Conservation (phyloP, 768 basidiomycete species). For the Infundibulicybe gibba region DNA sequence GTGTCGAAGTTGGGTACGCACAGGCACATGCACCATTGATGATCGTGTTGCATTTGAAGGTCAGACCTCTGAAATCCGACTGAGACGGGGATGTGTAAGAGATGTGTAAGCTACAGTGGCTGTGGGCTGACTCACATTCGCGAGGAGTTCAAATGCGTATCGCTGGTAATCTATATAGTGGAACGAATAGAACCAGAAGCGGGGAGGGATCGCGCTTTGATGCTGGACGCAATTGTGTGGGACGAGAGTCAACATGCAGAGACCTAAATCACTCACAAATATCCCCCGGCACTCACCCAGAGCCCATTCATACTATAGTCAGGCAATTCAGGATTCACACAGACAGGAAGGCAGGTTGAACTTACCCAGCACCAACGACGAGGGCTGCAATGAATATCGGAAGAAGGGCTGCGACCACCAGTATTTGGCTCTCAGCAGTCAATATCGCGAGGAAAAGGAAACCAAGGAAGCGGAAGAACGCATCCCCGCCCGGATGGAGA, state of each 20-base stretch:
- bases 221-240: constrained; percentile 26
- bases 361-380: constrained; percentile 46
- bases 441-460: too few species aligned
- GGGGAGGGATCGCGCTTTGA: constrained; percentile 51
- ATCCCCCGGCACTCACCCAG: constrained; percentile 56
- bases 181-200: too few species aligned
- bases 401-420: too few species aligned
- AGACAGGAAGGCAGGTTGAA: too few species aligned
- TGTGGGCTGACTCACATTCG: constrained; percentile 22
- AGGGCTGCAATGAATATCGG: constrained; percentile 60
- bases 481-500: too few species aligned
- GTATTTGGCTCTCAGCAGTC: too few species aligned
- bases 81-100: constrained; percentile 27
- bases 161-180: too few species aligned
- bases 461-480: constrained; percentile 53
- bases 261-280: constrained; percentile 28
- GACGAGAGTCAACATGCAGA: not conserved
- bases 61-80: too few species aligned
- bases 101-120: constrained; percentile 10
- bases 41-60: too few species aligned
- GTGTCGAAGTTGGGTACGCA: too few species aligned
- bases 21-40: too few species aligned
- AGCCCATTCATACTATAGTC: constrained; percentile 43
- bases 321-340: too few species aligned
- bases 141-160: constrained; percentile 33